Evolutionary conservation across 108 stramenopile species (phyloP).

Genomic region (Cylindrotheca fusiformis): DNA sequence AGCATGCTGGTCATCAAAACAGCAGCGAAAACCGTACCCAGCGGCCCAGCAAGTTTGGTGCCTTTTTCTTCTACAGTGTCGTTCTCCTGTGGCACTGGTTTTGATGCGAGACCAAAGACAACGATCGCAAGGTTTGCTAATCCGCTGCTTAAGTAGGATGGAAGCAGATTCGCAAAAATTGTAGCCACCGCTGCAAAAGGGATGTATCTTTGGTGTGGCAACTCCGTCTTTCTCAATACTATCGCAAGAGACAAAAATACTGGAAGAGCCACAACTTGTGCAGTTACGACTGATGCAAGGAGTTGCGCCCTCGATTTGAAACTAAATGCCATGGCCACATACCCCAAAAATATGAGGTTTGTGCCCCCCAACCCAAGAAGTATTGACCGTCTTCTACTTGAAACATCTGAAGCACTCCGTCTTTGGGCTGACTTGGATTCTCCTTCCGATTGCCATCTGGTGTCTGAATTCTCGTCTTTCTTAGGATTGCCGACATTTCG

Average conservation of each 20-base stretch:
- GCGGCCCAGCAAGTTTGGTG: slow-evolving; percentile 9
- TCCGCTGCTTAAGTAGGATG: slow-evolving; percentile 22
- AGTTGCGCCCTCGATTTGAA: slow-evolving; percentile 7
- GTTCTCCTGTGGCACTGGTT: slow-evolving; percentile 12
- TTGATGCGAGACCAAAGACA: slow-evolving; percentile 28
- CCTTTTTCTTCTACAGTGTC: neutral
- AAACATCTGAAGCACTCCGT: no score
- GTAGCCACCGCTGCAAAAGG: slow-evolving; percentile 29
- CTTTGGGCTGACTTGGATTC: no score
- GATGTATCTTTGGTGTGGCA: slow-evolving; percentile 41
- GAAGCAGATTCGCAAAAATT: slow-evolving; percentile 35
- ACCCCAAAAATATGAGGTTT: neutral
- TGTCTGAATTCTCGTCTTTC: no score
- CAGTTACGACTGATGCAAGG: slow-evolving; percentile 3
- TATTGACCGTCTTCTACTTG: no score
- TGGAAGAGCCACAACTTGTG: slow-evolving; percentile 20
- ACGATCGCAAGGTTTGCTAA: slow-evolving; percentile 27
- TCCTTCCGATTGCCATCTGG: no score
- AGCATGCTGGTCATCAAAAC: slow-evolving; percentile 45
- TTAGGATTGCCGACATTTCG: neutral
- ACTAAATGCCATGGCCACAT: neutral
- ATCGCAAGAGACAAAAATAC: slow-evolving; percentile 20
- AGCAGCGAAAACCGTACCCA: slow-evolving; percentile 18
- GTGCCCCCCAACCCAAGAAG: neutral
- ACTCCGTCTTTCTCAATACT: slow-evolving; percentile 4